Base-by-base conservation (phyloP, 2,329 filamentous ascomycete species). In the Pseudogymnoascus sp. region DNA sequence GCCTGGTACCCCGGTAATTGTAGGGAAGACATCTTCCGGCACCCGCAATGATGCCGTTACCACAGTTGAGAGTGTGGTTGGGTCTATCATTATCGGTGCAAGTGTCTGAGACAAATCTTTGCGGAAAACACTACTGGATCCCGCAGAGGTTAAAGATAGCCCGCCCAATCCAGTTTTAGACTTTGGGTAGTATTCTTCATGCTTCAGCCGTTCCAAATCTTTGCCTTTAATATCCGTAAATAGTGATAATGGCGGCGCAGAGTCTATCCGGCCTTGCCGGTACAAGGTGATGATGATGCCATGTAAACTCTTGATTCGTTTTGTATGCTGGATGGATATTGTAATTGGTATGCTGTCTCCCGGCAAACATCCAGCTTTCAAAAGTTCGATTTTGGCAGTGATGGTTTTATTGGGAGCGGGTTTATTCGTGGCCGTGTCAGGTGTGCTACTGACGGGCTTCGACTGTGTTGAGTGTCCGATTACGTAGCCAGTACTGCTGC, bases 241-340 rank as follows among this genome's bases (percentile, higher is more conserved):
- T 6, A 82, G 71, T 5, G 78, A 78, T 11, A 78, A 70, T 4
- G 81, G 78, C 4, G 85, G 85, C 5, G 84, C 78, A 70, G 92
- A 89, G 72, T 99, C 93, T 52, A 97, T 93, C 64, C 91, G 86
- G 23, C 92, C 92, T 74, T 96, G 90, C 49, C 94, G 86, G 73
- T 95, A 97, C 7, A 99, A 79, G 1, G 94, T 97, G 52, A 96
- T 85, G 64, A 97, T 94, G 58, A 97, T 89, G 6, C 94, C 93
- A 68, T 93, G 90, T 76, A 96, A 82, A 72, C 92, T 97, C 77
- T 93, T 91, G 70, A 97, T 85, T 63, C 87, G 84, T 74, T 95
- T 96, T 64, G 89, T 93, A 72, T 97, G 94, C 66, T 91, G 88
- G 64, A 99, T 87, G 0, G 83, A 86, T 60, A 97, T 87, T 69